A percentile compares a stretch with the other conserved stretches of the same genome.
Evolutionary conservation across 805 yeast genomes (phyloP).

Genomic region (Candida xiaguanensis): DNA sequence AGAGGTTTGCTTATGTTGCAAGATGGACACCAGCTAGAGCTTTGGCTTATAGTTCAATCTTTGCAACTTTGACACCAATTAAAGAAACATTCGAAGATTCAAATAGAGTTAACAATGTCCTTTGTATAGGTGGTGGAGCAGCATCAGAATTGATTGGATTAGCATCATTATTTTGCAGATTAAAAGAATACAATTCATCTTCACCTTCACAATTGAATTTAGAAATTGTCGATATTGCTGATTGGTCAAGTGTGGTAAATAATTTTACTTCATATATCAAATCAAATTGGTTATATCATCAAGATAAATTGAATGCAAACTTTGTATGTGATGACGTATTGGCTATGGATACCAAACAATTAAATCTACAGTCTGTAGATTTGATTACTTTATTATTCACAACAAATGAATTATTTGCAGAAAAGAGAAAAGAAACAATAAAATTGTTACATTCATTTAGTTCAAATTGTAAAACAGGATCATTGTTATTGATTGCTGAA

Average conservation of each 20-base stretch:
- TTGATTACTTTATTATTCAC: constrained; percentile 77
- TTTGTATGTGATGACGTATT: constrained; percentile 33
- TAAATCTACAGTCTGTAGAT: constrained; percentile 22
- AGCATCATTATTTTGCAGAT: constrained; percentile 51
- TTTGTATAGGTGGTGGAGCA: constrained; percentile 88
- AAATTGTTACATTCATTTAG: constrained; percentile 54
- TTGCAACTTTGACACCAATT: constrained; percentile 47
- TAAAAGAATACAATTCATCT: constrained; percentile 31
- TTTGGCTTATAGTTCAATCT: constrained; percentile 65
- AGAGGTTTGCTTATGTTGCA: constrained; percentile 72
- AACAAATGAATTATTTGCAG: constrained; percentile 80
- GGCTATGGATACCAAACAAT: constrained; percentile 11
- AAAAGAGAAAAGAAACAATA: constrained; percentile 59
- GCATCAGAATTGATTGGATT: constrained; percentile 74
- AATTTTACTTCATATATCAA: constrained; percentile 43
- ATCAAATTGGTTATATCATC: constrained; percentile 49
- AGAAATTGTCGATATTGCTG: constrained; percentile 70
- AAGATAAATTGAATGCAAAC: constrained; percentile 22
- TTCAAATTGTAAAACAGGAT: constrained; percentile 49
- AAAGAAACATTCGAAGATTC: constrained; percentile 32
- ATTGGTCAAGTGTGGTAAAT: constrained; percentile 59
- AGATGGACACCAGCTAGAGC: constrained; percentile 89
- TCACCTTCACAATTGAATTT: constrained; percentile 39
- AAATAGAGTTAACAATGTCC: constrained; percentile 31
- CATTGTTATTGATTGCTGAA: constrained; percentile 67